Conservation (phyloP, 345 rosid species). For the Excoecaria agallocha region DNA sequence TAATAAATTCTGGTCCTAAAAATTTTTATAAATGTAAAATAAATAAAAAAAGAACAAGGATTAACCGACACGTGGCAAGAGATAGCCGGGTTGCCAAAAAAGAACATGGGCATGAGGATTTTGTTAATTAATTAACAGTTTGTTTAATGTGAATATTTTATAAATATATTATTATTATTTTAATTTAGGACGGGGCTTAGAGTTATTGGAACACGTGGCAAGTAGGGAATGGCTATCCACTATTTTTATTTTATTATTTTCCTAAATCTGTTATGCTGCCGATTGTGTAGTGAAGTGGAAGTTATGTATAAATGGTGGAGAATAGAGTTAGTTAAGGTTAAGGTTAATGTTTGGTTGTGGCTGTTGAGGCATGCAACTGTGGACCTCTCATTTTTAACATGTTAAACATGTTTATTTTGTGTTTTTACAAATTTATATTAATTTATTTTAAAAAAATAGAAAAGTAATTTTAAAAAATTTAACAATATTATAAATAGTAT, state of each 20-base stretch:
- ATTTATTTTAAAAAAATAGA: background rate
- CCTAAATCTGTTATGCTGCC: constrained; percentile 5
- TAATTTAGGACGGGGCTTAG: too few species aligned
- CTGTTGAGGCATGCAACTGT: background rate
- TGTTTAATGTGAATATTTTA: background rate
- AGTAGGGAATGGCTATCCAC: background rate
- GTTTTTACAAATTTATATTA: background rate
- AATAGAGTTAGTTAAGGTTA: constrained; percentile 1
- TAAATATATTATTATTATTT: background rate
- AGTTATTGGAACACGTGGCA: constrained; percentile 18
- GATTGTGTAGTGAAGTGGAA: constrained; percentile 9
- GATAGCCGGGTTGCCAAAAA: background rate
- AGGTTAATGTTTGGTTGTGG: background rate
- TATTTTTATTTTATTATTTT: too few species aligned
- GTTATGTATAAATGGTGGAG: background rate
- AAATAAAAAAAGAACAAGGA: too few species aligned
- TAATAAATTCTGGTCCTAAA: background rate
- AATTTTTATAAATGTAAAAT: background rate
- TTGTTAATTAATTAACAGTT: background rate
- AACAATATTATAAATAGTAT: too few species aligned
- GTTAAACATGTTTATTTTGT: too few species aligned
- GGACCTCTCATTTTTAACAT: background rate
- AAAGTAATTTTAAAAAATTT: too few species aligned
- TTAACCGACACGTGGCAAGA: constrained; percentile 18
- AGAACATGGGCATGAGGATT: background rate